Base-by-base conservation (phyloP, 1,139 yeast genomes). In the Geotrichum phurueaensis region DNA sequence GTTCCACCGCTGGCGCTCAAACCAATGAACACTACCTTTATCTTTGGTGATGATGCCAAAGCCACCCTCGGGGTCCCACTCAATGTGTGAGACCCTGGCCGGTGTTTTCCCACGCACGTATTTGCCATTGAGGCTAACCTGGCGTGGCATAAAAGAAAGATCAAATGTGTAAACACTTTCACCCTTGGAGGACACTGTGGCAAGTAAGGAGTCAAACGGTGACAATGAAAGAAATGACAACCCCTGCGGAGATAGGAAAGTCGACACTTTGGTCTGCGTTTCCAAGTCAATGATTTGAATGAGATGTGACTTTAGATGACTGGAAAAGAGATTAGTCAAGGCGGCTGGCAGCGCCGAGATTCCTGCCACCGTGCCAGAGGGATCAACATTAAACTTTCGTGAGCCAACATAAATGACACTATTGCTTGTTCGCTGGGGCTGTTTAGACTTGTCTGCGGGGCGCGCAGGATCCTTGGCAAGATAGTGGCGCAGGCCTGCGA, bases 121-220 rank as follows among this genome's bases (percentile, higher is more conserved):
- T 64, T 83, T 82, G 15, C 88, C 90, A 57, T 84, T 71, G 27
- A 86, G 73, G 0, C 82, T 76, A 2, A 86, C 78, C 64, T 83
- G 83, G 0, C 67, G 67, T 0, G 86, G 84, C 47, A 80, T 73
- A 62, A 79, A 78, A 53, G 85, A 78, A 60, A 82, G 76, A 67
- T 86, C 92, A 87, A 89, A 86, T 65, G 85, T 76, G 67, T 78
- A 84, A 13, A 86, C 75, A 56, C 78, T 79, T 68, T 86, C 91
- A 1, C 92, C 92, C 60, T 88, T 76, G 22, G 73, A 68, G 23
- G 82, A 81, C 3, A 81, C 79, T n/a, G 86, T 82, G 0, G 85
- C 81, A 58, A 86, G 70, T 45, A 82, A 81, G 48, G 84, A 71
- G 67, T 86, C 89, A 69, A 79, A 83, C 0, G 89, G 88, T 0